These are phyloP conservation scores for Nakazawaea pomicola DNA, from an alignment of 805 yeast genomes.

Conservation along the genomic window DNA sequence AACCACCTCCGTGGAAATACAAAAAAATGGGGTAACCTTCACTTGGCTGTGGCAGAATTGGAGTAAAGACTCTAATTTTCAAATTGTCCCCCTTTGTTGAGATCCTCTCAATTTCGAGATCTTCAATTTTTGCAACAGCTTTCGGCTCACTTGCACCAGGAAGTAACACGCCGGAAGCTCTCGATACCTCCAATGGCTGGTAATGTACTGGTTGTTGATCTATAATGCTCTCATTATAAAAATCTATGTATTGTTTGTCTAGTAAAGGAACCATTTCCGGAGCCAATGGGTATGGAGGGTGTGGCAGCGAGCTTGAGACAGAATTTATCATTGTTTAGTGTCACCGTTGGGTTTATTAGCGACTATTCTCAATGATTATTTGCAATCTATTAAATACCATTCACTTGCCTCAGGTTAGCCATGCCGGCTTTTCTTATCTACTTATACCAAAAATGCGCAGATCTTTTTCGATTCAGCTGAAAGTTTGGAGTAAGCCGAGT, in stretches of 20 bases:
- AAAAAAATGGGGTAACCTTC: conserved; percentile 34
- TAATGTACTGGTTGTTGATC: conserved; percentile 20
- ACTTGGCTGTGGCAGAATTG: conserved; percentile 29
- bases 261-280: conserved; percentile 17
- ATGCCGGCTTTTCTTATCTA: too few relatives aligned
- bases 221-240: conserved; percentile 25
- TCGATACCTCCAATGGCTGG: conserved; percentile 10
- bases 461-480: too few relatives aligned
- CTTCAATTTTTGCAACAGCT: conserved; percentile 24
- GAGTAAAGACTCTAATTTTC: conserved; percentile 32
- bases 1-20: conserved; percentile 43
- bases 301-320: background rate
- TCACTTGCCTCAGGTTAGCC: too few relatives aligned
- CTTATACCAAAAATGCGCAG: too few relatives aligned
- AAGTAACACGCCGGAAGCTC: conserved; percentile 10
- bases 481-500: too few relatives aligned
- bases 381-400: too few relatives aligned
- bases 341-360: too few relatives aligned
- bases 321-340: too few relatives aligned
- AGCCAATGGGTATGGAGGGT: conserved; percentile 13
- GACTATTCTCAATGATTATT: background rate
- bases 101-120: conserved; percentile 29
- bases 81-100: conserved; percentile 22
- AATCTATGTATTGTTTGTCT: conserved; percentile 34
- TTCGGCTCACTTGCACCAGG: conserved; percentile 34